phyloP scores from a whole-genome alignment of 345 rosid species.

The Corchorus olitorius region DNA sequence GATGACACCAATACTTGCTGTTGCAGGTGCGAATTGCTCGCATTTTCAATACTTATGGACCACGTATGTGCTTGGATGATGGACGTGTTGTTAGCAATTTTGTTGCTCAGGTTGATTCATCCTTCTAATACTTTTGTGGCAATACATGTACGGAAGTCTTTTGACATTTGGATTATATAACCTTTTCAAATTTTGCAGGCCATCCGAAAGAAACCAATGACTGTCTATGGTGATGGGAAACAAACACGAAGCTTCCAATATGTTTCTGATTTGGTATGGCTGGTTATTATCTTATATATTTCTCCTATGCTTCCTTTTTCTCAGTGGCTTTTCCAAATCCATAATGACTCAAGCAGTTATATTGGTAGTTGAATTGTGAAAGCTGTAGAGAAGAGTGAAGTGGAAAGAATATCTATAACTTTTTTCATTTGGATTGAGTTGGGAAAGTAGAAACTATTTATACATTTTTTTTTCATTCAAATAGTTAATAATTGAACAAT shows the following conservation, averaged over 20 bases:
- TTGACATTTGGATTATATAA: neutral
- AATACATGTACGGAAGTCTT: neutral
- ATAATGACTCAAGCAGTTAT: neutral
- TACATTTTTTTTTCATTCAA: neutral
- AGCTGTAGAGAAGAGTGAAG: neutral
- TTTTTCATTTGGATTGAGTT: neutral
- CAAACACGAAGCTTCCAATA: conserved; percentile 99
- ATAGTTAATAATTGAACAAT: neutral
- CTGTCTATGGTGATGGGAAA: conserved; percentile 98
- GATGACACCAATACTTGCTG: conserved; percentile 6
- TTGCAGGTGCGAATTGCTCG: conserved; percentile 96
- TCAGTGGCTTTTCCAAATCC: neutral
- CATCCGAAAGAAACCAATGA: conserved; percentile 87
- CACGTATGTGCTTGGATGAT: conserved; percentile 98
- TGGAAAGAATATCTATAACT: neutral
- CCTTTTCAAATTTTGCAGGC: conserved; percentile 39
- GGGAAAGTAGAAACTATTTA: neutral
- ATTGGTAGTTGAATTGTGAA: neutral
- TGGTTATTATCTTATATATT: neutral
- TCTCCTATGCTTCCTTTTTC: neutral
- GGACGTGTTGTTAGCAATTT: conserved; percentile 99
- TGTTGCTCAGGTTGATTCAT: conserved; percentile 80
- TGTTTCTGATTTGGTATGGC: conserved; percentile 90
- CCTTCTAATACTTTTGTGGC: conserved; percentile 13
- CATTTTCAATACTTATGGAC: conserved; percentile 96